phyloP scores from a whole-genome alignment of 2,329 filamentous ascomycete genomes.

The Rhynchosporium agropyri region DNA sequence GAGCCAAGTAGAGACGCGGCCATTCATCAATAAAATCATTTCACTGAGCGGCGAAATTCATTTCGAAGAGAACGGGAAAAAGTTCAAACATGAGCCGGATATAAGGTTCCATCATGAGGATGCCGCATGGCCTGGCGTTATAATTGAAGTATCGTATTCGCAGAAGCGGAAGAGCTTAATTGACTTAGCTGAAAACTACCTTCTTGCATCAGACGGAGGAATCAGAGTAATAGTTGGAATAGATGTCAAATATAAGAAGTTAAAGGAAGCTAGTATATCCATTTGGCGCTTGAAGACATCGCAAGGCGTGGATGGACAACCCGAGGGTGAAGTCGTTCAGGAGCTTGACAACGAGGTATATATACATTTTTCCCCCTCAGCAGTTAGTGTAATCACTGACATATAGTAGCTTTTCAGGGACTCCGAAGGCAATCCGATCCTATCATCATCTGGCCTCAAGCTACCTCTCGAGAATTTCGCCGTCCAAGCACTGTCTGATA shows the following conservation, averaged over 20 bases:
- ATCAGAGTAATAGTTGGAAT: constrained; percentile 28
- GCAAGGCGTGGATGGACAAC: constrained; percentile 20
- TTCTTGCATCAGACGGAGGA: constrained; percentile 27
- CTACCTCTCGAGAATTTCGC: constrained; percentile 28
- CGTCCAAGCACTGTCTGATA: constrained; percentile 23
- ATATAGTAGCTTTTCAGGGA: constrained; percentile 29
- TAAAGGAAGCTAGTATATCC: constrained; percentile 25
- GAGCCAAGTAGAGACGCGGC: constrained; percentile 22
- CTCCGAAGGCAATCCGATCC: constrained; percentile 27
- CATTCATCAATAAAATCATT: constrained; percentile 28
- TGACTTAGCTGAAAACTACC: constrained; percentile 26
- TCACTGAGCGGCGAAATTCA: constrained; percentile 27
- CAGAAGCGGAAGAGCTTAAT: constrained; percentile 25
- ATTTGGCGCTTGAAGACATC: constrained; percentile 29
- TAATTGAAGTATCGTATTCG: constrained; percentile 28
- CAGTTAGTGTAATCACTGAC: constrained; percentile 24
- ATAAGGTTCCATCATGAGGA: constrained; percentile 28
- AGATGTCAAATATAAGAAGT: constrained; percentile 29
- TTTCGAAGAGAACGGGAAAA: constrained; percentile 35
- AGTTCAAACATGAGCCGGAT: constrained; percentile 26
- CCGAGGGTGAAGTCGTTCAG: constrained; percentile 26
- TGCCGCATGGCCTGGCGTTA: constrained; percentile 26
- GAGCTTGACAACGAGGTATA: constrained; percentile 29
- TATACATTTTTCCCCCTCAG: constrained; percentile 12
- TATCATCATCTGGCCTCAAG: constrained; percentile 25